phyloP scores from a whole-genome alignment of 345 rosid genomes.

The Bruguiera gymnorhiza region DNA sequence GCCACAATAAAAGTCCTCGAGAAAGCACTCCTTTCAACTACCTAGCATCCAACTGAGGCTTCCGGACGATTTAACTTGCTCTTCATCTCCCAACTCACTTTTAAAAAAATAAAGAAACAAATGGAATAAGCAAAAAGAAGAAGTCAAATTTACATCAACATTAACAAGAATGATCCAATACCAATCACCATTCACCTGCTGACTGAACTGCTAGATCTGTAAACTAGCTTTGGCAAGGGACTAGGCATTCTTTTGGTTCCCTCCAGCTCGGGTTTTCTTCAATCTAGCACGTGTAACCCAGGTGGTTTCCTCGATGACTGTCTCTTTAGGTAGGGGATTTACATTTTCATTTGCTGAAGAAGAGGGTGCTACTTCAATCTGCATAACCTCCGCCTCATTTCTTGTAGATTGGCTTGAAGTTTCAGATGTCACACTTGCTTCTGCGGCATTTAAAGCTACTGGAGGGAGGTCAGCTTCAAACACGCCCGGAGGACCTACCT shows the following conservation, averaged over 20 bases:
- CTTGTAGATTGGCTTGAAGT: conserved; percentile 29
- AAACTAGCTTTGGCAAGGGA: conserved; percentile 12
- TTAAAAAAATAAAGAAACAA: conserved; percentile 40
- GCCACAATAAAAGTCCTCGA: too few species aligned
- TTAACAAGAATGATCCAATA: conserved; percentile 22
- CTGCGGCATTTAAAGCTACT: conserved; percentile 21
- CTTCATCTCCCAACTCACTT: conserved; percentile 5
- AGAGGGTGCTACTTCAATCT: conserved; percentile 40
- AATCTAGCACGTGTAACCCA: conserved; percentile 37
- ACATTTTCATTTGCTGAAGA: conserved; percentile 33
- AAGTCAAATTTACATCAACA: conserved; percentile 41
- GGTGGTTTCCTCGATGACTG: conserved; percentile 44
- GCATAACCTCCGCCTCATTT: conserved; percentile 43
- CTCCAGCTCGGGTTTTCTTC: conserved; percentile 50
- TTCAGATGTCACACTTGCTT: conserved; percentile 37
- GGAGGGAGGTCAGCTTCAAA: conserved; percentile 36
- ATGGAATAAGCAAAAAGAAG: conserved; percentile 31
- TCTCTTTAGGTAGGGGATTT: conserved; percentile 50
- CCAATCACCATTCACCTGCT: conserved; percentile 30
- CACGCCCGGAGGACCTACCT: conserved; percentile 34
- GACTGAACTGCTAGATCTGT: conserved; percentile 26
- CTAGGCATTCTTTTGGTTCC: conserved; percentile 18
- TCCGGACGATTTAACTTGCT: too few species aligned
- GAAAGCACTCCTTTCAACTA: too few species aligned
- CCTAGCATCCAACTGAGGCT: too few species aligned